Evolutionary conservation across 148 eudicot genomes (phyloP).

Genomic region (Chenopodium album): DNA sequence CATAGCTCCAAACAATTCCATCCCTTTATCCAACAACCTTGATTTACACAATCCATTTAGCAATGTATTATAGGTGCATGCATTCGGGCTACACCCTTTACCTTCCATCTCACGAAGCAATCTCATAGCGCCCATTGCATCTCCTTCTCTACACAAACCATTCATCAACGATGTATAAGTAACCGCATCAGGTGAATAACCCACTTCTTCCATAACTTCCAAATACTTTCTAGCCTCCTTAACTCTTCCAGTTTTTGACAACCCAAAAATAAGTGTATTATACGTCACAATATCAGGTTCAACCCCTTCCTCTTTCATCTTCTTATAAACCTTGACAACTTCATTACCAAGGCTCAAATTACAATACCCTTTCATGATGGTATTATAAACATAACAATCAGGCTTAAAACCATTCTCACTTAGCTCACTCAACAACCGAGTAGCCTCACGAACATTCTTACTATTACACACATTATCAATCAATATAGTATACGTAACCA

Average conservation of each 20-base stretch:
- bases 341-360: constrained; percentile 60
- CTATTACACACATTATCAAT: constrained; percentile 84
- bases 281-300: constrained; percentile 70
- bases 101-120: constrained; percentile 71
- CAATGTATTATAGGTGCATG: constrained; percentile 81
- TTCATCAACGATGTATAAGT: constrained; percentile 92
- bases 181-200: constrained; percentile 65
- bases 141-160: constrained; percentile 84
- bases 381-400: constrained; percentile 75
- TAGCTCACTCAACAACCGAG: constrained; percentile 56
- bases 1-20: constrained; percentile 57
- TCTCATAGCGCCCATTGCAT: constrained; percentile 53
- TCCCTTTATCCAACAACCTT: constrained; percentile 54
- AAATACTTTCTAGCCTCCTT: constrained; percentile 70
- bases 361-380: constrained; percentile 84
- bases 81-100: constrained; percentile 75
- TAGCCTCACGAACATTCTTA: constrained; percentile 78
- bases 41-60: constrained; percentile 81
- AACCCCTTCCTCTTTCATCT: constrained; percentile 70
- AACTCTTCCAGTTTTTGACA: constrained; percentile 77
- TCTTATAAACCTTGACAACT: constrained; percentile 62
- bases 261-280: constrained; percentile 77
- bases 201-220: constrained; percentile 57
- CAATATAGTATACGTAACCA: constrained; percentile 79
- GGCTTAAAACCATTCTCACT: constrained; percentile 69